These are phyloP conservation scores for Hordeum vulgare DNA, from an alignment of 176 grass and related monocot genomes.

Conservation along the genomic window MorexV3_pseudomolecules_assembly NC_058524.1:154126332-154126831, in stretches of 20 bases:
- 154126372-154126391: slow-evolving; percentile 35
- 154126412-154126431: slow-evolving; percentile 58
- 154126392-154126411: slow-evolving; percentile 44
- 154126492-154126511: not conserved
- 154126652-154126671: slow-evolving; percentile 54
- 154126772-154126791: slow-evolving; percentile 34
- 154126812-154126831: not conserved
- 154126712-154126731: not conserved
- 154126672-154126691: not conserved
- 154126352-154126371: slow-evolving; percentile 43
- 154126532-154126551: slow-evolving; percentile 35
- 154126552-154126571: slow-evolving; percentile 34
- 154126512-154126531: slow-evolving; percentile 32
- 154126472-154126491: not conserved
- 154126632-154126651: slow-evolving; percentile 39
- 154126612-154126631: slow-evolving; percentile 38
- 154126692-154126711: not conserved
- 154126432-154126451: slow-evolving; percentile 30
- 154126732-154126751: not conserved
- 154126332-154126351: slow-evolving; percentile 37
- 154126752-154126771: slow-evolving; percentile 30
- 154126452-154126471: not conserved
- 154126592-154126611: slow-evolving; percentile 32
- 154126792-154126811: slow-evolving; percentile 42
- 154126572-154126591: slow-evolving; percentile 39